phyloP scores from a whole-genome alignment of 495 filamentous ascomycete species.

The Talaromyces nanjingensis region DNA sequence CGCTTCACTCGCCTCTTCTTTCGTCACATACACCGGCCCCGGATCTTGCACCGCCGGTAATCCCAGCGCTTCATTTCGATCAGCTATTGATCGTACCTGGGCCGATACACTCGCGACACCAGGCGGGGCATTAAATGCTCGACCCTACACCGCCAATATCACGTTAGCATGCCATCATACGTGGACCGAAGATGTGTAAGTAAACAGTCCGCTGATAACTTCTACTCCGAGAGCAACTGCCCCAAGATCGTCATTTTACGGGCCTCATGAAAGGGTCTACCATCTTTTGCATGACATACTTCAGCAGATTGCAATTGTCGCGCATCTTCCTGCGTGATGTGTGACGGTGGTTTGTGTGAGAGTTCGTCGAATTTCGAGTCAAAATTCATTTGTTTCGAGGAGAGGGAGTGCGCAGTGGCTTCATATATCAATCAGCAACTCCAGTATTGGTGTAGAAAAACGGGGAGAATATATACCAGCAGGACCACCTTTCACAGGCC shows the following conservation, averaged over 20 bases:
- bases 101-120: conserved; percentile 24
- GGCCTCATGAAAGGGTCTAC: not conserved
- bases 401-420: conserved; percentile 29
- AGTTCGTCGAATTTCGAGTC: conserved; percentile 29
- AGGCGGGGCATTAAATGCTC: conserved; percentile 29
- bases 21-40: conserved; percentile 23
- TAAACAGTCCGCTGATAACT: not conserved
- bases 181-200: not conserved
- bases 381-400: conserved; percentile 32
- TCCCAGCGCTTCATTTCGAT: conserved; percentile 26
- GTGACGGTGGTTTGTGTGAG: conserved; percentile 23
- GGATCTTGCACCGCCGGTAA: conserved; percentile 18
- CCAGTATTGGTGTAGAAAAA: no score
- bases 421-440: no score
- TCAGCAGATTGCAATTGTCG: conserved; percentile 25
- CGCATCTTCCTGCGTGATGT: conserved; percentile 30
- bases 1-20: conserved; percentile 28
- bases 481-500: conserved; percentile 51
- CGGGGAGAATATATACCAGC: conserved; percentile 21
- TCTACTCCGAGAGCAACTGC: not conserved
- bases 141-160: conserved; percentile 16
- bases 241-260: not conserved
- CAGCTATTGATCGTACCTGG: conserved; percentile 29
- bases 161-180: not conserved
- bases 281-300: conserved; percentile 12